Percentiles rank a stretch among this genome's conserved stretches.
Evolutionary conservation across 2,329 filamentous ascomycete species (phyloP).

Genomic region (Penicillium sp.): DNA sequence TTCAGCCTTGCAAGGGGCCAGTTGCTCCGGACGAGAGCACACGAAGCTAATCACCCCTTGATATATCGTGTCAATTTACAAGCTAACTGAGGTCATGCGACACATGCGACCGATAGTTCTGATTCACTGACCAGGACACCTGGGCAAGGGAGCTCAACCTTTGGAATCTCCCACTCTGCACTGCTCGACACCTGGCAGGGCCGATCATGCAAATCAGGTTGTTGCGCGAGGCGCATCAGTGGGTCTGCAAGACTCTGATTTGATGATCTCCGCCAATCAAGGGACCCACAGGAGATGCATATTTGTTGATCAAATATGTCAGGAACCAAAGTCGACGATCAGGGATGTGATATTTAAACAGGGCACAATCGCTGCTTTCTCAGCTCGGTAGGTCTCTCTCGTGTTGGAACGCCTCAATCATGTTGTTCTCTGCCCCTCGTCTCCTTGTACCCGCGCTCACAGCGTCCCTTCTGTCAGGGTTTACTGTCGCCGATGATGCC

Average conservation of each 20-base stretch:
- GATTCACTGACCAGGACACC: background rate
- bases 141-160: background rate
- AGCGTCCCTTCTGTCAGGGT: conserved; percentile 6
- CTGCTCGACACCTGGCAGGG: background rate
- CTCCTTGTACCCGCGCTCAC: conserved; percentile 9
- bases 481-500: conserved; percentile 13
- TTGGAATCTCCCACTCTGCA: background rate
- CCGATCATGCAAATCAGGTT: conserved; percentile 23
- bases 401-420: conserved; percentile 3
- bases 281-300: conserved; percentile 19
- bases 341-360: conserved; percentile 16
- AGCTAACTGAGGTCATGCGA: conserved; percentile 6
- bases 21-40: background rate
- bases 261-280: conserved; percentile 18
- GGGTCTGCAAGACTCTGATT: conserved; percentile 6
- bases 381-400: conserved; percentile 1
- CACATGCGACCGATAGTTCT: background rate
- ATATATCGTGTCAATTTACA: conserved; percentile 8
- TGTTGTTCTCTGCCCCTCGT: conserved; percentile 13
- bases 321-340: conserved; percentile 1
- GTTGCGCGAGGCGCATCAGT: conserved; percentile 10
- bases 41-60: conserved; percentile 10
- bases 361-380: background rate
- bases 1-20: conserved; percentile 11
- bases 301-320: conserved; percentile 11